Evolutionary conservation across 2,329 filamentous ascomycete species (phyloP).

Genomic region (Cordyceps cicadae): DNA sequence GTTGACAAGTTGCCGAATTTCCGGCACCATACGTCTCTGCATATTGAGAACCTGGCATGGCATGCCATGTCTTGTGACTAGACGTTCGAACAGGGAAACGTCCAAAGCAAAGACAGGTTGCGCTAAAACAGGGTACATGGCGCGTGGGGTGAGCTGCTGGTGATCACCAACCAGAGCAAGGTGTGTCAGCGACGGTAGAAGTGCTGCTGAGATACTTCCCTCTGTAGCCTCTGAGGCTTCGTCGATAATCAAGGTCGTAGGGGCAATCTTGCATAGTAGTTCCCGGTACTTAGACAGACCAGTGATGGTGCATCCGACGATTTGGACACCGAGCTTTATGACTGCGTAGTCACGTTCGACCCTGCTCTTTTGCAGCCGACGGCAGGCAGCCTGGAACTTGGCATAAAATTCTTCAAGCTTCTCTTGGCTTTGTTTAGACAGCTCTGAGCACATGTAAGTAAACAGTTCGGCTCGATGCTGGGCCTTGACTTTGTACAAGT

Average conservation of each 20-base stretch:
- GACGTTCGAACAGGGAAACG: slow-evolving; percentile 70
- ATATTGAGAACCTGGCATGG: slow-evolving; percentile 56
- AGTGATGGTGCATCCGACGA: slow-evolving; percentile 66
- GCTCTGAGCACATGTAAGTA: slow-evolving; percentile 48
- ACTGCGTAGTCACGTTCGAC: slow-evolving; percentile 50
- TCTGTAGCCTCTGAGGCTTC: slow-evolving; percentile 72
- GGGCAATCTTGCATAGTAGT: slow-evolving; percentile 56
- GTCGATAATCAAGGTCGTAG: slow-evolving; percentile 65
- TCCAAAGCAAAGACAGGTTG: slow-evolving; percentile 57
- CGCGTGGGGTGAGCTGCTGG: slow-evolving; percentile 65
- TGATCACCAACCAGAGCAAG: slow-evolving; percentile 65
- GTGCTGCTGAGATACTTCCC: slow-evolving; percentile 45
- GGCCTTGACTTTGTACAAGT: slow-evolving; percentile 54
- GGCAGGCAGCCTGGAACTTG: slow-evolving; percentile 41
- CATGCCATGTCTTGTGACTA: slow-evolving; percentile 54
- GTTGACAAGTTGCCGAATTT: slow-evolving; percentile 36
- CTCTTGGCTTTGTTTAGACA: slow-evolving; percentile 39
- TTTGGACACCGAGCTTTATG: slow-evolving; percentile 29
- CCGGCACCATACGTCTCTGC: slow-evolving; percentile 54
- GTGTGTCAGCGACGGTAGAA: slow-evolving; percentile 44
- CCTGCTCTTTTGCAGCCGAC: slow-evolving; percentile 45
- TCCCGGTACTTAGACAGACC: slow-evolving; percentile 73
- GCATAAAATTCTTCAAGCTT: slow-evolving; percentile 42
- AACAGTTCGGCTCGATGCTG: slow-evolving; percentile 57
- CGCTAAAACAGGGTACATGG: slow-evolving; percentile 52